phyloP scores from a whole-genome alignment of 768 basidiomycete species.

The Mycena capillaripes region DNA sequence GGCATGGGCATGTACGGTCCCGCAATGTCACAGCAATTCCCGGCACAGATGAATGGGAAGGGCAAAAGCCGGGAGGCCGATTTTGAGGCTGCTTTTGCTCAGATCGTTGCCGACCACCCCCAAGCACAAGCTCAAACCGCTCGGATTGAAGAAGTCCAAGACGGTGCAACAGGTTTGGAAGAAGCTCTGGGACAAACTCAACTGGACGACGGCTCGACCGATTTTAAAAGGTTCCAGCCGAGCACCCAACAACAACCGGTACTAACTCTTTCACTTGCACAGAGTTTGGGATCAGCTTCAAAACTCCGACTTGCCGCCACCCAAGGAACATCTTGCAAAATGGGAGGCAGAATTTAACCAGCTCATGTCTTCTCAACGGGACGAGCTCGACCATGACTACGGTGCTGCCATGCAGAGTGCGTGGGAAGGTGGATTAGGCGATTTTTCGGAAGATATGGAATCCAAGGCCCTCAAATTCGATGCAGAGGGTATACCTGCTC shows the following conservation, averaged over 20 bases:
- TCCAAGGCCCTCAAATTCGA: constrained; percentile 66
- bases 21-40: constrained; percentile 46
- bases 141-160: constrained; percentile 68
- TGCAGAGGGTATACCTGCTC: constrained; percentile 81
- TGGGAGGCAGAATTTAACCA: constrained; percentile 91
- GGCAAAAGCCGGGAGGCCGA: constrained; percentile 84
- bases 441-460: constrained; percentile 52
- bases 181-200: constrained; percentile 52
- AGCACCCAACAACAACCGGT: constrained; percentile 4
- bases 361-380: constrained; percentile 77
- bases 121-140: constrained; percentile 57
- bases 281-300: constrained; percentile 78
- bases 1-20: constrained; percentile 51
- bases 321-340: constrained; percentile 75
- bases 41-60: constrained; percentile 71
- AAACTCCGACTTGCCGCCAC: constrained; percentile 69
- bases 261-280: constrained; percentile 7
- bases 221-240: constrained; percentile 67
- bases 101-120: constrained; percentile 68
- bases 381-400: constrained; percentile 76
- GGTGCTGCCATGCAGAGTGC: constrained; percentile 72
- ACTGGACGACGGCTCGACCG: constrained; percentile 51
- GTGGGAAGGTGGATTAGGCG: constrained; percentile 71
- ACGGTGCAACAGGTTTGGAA: constrained; percentile 55
- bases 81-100: constrained; percentile 89